Evolutionary conservation across 768 basidiomycete genomes (phyloP).

Genomic region (Multifurca ochricompacta): DNA sequence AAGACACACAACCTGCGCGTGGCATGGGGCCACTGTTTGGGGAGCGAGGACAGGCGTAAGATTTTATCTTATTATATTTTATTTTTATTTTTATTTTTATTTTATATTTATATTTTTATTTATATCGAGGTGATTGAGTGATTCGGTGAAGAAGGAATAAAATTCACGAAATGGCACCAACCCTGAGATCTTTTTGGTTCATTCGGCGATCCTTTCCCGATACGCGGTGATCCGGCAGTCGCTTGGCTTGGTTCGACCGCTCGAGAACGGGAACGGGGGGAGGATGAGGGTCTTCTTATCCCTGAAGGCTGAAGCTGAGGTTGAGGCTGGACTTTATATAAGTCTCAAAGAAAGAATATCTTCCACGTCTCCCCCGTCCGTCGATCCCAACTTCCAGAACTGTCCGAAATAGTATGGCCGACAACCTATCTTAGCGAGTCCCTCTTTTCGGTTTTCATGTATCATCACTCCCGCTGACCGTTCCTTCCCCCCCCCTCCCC

Average conservation of each 20-base stretch:
- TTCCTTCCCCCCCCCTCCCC: conserved; percentile 14
- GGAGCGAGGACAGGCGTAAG: conserved; percentile 7
- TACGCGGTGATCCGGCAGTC: conserved; percentile 33
- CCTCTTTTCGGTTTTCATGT: not conserved
- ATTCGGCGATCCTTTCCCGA: conserved; percentile 27
- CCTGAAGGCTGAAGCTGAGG: too few species aligned
- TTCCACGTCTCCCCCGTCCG: conserved; percentile 23
- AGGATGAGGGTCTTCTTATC: too few species aligned
- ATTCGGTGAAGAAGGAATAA: conserved; percentile 16
- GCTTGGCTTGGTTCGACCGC: conserved; percentile 22
- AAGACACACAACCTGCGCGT: conserved; percentile 13
- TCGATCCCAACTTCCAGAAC: conserved; percentile 25
- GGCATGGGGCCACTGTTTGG: conserved; percentile 16
- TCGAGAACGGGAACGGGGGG: too few species aligned
- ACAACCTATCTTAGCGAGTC: conserved; percentile 30
- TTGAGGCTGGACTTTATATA: conserved; percentile 21
- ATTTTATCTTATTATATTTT: too few species aligned
- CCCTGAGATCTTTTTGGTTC: conserved; percentile 24
- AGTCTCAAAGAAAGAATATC: conserved; percentile 28
- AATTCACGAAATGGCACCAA: conserved; percentile 15
- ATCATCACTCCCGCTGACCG: conserved; percentile 1
- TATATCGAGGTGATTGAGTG: too few species aligned
- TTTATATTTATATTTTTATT: too few species aligned
- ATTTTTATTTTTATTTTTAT: too few species aligned
- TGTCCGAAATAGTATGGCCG: conserved; percentile 27